These are phyloP conservation scores for Pseudogymnoascus sp. DNA, from an alignment of 2,329 filamentous ascomycete species.

Conservation along the genomic window DNA sequence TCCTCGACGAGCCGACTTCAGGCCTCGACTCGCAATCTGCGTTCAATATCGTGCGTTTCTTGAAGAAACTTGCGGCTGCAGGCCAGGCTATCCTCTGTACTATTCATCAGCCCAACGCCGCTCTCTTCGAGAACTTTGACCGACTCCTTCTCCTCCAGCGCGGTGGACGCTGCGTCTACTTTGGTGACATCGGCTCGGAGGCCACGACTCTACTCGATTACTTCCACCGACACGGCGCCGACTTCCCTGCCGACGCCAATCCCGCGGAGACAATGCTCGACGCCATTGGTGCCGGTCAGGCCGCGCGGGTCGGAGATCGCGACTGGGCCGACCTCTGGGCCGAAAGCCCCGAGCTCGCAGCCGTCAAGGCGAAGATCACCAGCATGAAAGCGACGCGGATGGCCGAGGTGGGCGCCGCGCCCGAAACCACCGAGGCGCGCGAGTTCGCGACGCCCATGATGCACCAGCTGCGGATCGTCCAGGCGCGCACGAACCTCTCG, in stretches of 20 bases:
- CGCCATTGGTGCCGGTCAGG: slow-evolving; percentile 44
- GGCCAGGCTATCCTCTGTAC: slow-evolving; percentile 49
- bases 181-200: slow-evolving; percentile 57
- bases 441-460: slow-evolving; percentile 66
- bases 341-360: slow-evolving; percentile 51
- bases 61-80: slow-evolving; percentile 51
- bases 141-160: slow-evolving; percentile 55
- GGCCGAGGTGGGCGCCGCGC: slow-evolving; percentile 45
- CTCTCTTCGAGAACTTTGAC: slow-evolving; percentile 51
- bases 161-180: slow-evolving; percentile 62
- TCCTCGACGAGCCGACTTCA: slow-evolving; percentile 54
- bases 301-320: slow-evolving; percentile 51
- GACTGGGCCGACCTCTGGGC: slow-evolving; percentile 69
- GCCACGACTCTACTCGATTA: slow-evolving; percentile 51
- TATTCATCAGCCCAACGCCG: slow-evolving; percentile 47
- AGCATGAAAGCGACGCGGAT: slow-evolving; percentile 35
- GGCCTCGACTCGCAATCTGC: slow-evolving; percentile 58
- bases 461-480: slow-evolving; percentile 57
- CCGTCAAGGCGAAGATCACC: slow-evolving; percentile 55
- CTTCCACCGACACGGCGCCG: slow-evolving; percentile 53
- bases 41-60: slow-evolving; percentile 55
- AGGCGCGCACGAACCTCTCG: slow-evolving; percentile 52
- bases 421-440: slow-evolving; percentile 43
- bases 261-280: slow-evolving; percentile 38
- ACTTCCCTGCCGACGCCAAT: slow-evolving; percentile 44